Percentiles rank a stretch among this genome's conserved stretches.
phyloP scores from a whole-genome alignment of 2,329 filamentous ascomycete species.

The Phialemonium atrogriseum region DNA sequence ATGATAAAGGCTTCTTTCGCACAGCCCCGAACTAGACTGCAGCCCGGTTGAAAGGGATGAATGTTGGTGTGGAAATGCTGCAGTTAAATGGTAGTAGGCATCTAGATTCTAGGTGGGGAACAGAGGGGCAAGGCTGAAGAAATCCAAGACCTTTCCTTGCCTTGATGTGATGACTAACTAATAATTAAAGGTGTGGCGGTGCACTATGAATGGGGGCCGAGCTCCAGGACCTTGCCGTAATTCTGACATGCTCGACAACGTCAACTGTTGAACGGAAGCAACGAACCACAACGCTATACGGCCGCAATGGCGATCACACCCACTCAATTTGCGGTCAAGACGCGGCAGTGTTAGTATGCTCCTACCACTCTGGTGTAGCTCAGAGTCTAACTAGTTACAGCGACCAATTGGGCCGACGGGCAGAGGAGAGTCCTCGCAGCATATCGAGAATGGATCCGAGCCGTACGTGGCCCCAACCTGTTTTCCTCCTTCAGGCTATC shows the following conservation, averaged over 20 bases:
- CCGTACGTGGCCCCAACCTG: too few relatives aligned
- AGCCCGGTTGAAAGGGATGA: too few relatives aligned
- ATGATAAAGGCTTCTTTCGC: constrained; percentile 36
- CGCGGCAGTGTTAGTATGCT: constrained; percentile 61
- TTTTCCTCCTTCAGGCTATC: too few relatives aligned
- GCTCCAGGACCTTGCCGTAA: constrained; percentile 18
- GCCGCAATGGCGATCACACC: constrained; percentile 78
- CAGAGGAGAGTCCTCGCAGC: constrained; percentile 77
- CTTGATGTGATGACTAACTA: constrained; percentile 6
- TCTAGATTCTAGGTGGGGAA: too few relatives aligned
- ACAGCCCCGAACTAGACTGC: too few relatives aligned
- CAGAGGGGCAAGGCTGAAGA: constrained; percentile 3
- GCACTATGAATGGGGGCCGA: constrained; percentile 8
- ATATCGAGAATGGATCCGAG: constrained; percentile 93
- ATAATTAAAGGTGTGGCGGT: constrained; percentile 1
- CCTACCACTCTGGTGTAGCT: constrained; percentile 1
- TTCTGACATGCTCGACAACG: too few relatives aligned
- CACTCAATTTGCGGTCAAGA: constrained; percentile 79
- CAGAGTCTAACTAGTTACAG: constrained; percentile 42
- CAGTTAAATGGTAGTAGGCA: not conserved
- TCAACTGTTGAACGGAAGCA: constrained; percentile 15
- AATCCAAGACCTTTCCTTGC: constrained; percentile 3
- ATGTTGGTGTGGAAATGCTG: not conserved
- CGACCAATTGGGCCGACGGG: constrained; percentile 82
- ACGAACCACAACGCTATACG: constrained; percentile 27